Evolutionary conservation across 2,329 filamentous ascomycete species (phyloP).

Genomic region (Verticillium tricorpus): DNA sequence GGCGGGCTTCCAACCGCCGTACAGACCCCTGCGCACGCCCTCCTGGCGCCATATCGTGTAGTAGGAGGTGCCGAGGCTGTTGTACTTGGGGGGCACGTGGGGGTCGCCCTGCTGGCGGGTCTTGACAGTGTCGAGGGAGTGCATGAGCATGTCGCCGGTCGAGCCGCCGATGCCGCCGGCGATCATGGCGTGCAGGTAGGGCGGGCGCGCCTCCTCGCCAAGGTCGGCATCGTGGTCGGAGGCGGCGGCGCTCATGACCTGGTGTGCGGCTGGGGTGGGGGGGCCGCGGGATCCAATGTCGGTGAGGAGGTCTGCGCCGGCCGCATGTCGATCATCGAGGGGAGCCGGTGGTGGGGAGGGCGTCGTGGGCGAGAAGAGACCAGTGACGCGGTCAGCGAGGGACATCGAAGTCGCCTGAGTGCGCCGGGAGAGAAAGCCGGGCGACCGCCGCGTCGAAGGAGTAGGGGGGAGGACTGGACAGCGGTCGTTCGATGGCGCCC

Average conservation of each 20-base stretch:
- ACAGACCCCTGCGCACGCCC: slow-evolving; percentile 78
- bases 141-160: slow-evolving; percentile 96
- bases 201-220: slow-evolving; percentile 37
- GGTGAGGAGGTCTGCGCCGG: slow-evolving; percentile 20
- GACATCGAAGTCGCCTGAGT: slow-evolving; percentile 37
- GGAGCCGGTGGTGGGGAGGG: slow-evolving; percentile 24
- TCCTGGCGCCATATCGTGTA: slow-evolving; percentile 91
- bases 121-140: slow-evolving; percentile 97
- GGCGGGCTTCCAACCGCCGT: slow-evolving; percentile 89
- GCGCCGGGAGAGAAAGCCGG: background rate
- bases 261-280: slow-evolving; percentile 1
- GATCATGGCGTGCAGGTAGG: slow-evolving; percentile 68
- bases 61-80: slow-evolving; percentile 85
- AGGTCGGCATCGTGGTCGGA: slow-evolving; percentile 24
- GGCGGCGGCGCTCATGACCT: slow-evolving; percentile 7
- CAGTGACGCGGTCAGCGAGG: slow-evolving; percentile 49
- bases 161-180: slow-evolving; percentile 90
- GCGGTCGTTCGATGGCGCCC: background rate
- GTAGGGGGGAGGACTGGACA: background rate
- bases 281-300: slow-evolving; percentile 19
- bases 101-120: slow-evolving; percentile 96
- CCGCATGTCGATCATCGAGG: slow-evolving; percentile 28
- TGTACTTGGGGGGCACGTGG: slow-evolving; percentile 87
- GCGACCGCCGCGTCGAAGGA: background rate
- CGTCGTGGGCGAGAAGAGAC: slow-evolving; percentile 41